Conservation (phyloP, 805 yeast genomes). For the Lachancea sp. region DNA sequence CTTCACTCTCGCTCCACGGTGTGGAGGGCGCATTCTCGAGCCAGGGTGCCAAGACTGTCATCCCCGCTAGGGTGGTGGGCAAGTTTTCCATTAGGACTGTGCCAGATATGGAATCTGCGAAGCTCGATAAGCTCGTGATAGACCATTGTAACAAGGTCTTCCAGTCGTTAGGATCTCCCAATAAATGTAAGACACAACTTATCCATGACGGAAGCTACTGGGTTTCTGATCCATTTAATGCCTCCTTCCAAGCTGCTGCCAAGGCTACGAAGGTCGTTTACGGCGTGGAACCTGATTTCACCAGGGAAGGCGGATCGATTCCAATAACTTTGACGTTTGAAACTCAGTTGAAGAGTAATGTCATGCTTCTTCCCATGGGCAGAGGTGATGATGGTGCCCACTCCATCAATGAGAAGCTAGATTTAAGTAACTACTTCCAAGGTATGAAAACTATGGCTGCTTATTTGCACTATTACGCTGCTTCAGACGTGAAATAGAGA, state of each 20-base stretch:
- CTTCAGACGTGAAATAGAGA: conserved; percentile 24
- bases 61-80: conserved; percentile 90
- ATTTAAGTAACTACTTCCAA: conserved; percentile 80
- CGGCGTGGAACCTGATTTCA: conserved; percentile 91
- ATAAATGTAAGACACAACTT: conserved; percentile 62
- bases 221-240: conserved; percentile 91
- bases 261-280: conserved; percentile 92
- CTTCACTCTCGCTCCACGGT: conserved; percentile 93
- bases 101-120: conserved; percentile 79
- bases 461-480: conserved; percentile 80
- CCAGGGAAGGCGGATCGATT: conserved; percentile 98
- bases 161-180: conserved; percentile 66
- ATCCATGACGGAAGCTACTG: conserved; percentile 96
- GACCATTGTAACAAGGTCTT: conserved; percentile 64
- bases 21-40: conserved; percentile 95
- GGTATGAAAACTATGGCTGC: conserved; percentile 94
- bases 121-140: conserved; percentile 71
- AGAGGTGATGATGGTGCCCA: conserved; percentile 99
- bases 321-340: conserved; percentile 96
- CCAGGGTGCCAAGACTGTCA: conserved; percentile 96
- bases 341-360: conserved; percentile 76
- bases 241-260: conserved; percentile 87
- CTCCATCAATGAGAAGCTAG: conserved; percentile 91
- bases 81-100: conserved; percentile 97
- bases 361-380: conserved; percentile 91